Evolutionary conservation across 202 grass and related monocot species (phyloP).

Genomic region (Setaria viridis): DNA sequence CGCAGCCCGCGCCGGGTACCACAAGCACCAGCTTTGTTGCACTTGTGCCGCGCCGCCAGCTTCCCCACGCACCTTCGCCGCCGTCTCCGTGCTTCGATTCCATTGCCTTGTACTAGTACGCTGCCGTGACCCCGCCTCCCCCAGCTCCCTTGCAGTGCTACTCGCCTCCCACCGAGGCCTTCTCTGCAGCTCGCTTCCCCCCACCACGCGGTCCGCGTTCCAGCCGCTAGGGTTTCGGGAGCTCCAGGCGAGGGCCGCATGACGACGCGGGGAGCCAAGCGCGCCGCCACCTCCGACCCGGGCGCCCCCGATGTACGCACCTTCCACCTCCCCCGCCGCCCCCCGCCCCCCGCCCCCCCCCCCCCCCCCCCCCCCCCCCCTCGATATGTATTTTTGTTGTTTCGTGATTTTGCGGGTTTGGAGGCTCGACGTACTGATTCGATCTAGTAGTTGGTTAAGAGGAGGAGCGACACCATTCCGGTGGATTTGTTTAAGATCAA

Average conservation of each 20-base stretch:
- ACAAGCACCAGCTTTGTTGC: neutral
- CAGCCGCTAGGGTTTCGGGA: slow-evolving; percentile 34
- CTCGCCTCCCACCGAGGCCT: neutral
- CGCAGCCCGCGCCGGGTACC: neutral
- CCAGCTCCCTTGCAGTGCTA: neutral
- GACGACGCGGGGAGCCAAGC: slow-evolving; percentile 45
- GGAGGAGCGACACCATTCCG: too few species aligned
- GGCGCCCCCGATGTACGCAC: slow-evolving; percentile 25
- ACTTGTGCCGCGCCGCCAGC: neutral
- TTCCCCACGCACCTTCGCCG: neutral
- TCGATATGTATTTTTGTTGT: neutral
- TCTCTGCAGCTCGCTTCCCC: neutral
- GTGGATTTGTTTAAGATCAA: neutral
- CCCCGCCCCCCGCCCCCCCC: too few species aligned
- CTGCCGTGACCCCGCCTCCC: neutral
- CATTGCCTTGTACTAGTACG: neutral
- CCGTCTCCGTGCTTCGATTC: neutral
- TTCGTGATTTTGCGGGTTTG: neutral
- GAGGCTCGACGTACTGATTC: neutral
- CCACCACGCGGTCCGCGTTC: neutral
- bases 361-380: too few species aligned
- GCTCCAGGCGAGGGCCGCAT: slow-evolving; percentile 5
- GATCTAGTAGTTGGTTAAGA: slow-evolving; percentile 2
- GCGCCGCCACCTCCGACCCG: slow-evolving; percentile 33
- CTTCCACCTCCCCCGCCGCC: neutral